Evolutionary conservation across 2,329 filamentous ascomycete genomes (phyloP), one percentile per base, ranked within the genome.

Genomic region (Phialemonium atrogriseum): DNA sequence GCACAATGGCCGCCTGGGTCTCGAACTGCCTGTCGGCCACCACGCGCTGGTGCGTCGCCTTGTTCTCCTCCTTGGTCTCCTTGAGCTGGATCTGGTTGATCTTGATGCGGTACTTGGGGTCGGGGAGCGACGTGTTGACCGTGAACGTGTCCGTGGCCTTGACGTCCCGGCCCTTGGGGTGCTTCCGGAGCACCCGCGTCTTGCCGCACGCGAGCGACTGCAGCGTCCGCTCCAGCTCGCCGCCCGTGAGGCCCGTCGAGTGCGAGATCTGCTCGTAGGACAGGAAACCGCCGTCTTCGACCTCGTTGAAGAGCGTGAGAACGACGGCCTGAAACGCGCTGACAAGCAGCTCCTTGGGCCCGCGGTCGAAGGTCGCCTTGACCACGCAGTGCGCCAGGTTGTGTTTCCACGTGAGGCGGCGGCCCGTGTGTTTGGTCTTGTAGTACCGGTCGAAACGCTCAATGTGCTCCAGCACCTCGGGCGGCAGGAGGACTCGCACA

Each of bases 81-180:
- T 91, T 93, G 30, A 95, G 73, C 59, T 98, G 91, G 46, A 98
- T 91, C 59, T 95, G 89, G 61, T 96, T 98, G 66, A 98, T 95
- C 66, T 98, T 98, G 61, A 98, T 80, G 35, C 87, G 78, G 58
- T 84, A 83, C 57, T 91, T 94, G 13, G 79, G 71, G 50, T 95
- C 82, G 3, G 64, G 64, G 58, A 98, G 98, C 11, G 55, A 54
- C 26, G 70, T 58, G 60, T 95, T 95, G 49, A 94, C 79, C 0
- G 75, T 76, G 49, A 98, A 98, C 0, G 79, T 84, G 58, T 98
- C 93, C 0, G 74, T 84, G 1, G 66, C 51, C 36, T 73, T 71
- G 43, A 98, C 77, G 0, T 98, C 88, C 33, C 80, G 77, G 32
- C 84, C 81, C 56, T 84, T 87, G 21, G 91, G 91, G 39, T 80